Evolutionary conservation across 2,329 filamentous ascomycete genomes (phyloP), one percentile per base, ranked within the genome.

Genomic region (Fusarium avenaceum): DNA sequence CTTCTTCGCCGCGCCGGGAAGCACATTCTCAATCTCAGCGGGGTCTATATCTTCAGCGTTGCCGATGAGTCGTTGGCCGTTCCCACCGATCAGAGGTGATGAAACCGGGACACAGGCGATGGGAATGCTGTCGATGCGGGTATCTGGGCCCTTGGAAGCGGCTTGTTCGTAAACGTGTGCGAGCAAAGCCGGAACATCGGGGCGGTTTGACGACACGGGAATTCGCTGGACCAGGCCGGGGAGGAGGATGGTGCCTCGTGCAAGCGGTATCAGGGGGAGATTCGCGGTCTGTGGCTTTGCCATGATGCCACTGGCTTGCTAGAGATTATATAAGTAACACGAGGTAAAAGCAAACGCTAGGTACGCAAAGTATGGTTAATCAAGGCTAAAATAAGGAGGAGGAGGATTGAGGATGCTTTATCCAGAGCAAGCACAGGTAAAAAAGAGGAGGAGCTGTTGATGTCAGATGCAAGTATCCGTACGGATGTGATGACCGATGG

Each of bases 71-170:
- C 89, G 86, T 78, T 94, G 90, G 44, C 94, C 94, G 74, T 93
- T 89, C 28, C 86, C 85, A 59, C 89, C 90, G 26, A 97, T 84
- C 24, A 90, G 86, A 6, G 90, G 90, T 49, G 93, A 96, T 67
- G 85, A 90, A 63, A 97, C 84, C 20, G 96, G 96, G 55, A 98
- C 89, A 78, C 95, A 98, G 53, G 92, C 93, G 69, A 98, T 90
- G 10, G 92, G 90, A 71, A 97, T 89, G 70, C 84, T 83, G 70
- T 89, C 87, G 75, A 90, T 84, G 66, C 86, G 83, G 70, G 89
- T 85, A 65, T 85, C 86, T 28, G 89, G 87, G 70, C 90, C 87
- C 73, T 89, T 90, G 40, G 88, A 87, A 33, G 91, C 85, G 28
- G 90, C 90, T 71, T 90, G 89, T 74, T 92, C 92, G 80, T 97